A percentile compares a stretch with the other conserved stretches of the same genome.
phyloP scores from a whole-genome alignment of 257 asterid genomes.

The Nicotiana knightiana region DNA sequence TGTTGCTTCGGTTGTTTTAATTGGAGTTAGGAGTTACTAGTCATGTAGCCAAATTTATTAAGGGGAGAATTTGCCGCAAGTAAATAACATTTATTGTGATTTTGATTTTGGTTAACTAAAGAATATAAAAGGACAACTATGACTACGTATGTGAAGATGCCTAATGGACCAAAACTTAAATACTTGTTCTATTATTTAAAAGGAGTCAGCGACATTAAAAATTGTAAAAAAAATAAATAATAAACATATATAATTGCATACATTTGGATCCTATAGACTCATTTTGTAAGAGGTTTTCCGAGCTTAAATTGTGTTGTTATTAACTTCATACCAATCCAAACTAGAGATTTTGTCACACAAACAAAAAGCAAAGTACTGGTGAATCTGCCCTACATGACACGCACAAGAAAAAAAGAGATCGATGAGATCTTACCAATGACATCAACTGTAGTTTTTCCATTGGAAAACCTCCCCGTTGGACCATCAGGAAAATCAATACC shows the following conservation, averaged over 20 bases:
- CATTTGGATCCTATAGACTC: background rate
- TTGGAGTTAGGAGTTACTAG: background rate
- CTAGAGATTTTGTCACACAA: background rate
- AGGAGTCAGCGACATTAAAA: background rate
- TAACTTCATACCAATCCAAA: background rate
- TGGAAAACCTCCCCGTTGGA: slow-evolving; percentile 31
- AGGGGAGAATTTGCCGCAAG: background rate
- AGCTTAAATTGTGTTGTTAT: background rate
- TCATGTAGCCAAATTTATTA: background rate
- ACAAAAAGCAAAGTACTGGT: background rate
- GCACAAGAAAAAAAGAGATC: background rate
- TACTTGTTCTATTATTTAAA: background rate
- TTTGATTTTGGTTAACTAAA: too few species aligned
- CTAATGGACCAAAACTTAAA: background rate
- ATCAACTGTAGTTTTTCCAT: slow-evolving; percentile 27
- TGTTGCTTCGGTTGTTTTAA: background rate
- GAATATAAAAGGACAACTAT: too few species aligned
- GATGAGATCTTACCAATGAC: slow-evolving; percentile 14
- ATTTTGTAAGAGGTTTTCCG: background rate
- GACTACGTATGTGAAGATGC: background rate
- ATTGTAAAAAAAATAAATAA: background rate
- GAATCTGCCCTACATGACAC: background rate
- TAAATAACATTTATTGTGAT: too few species aligned
- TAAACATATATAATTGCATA: background rate
- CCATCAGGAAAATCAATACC: slow-evolving; percentile 32